These are phyloP conservation scores for Starmerella khaoyaiensis DNA, from an alignment of 805 yeast species.

Conservation along the genomic window DNA sequence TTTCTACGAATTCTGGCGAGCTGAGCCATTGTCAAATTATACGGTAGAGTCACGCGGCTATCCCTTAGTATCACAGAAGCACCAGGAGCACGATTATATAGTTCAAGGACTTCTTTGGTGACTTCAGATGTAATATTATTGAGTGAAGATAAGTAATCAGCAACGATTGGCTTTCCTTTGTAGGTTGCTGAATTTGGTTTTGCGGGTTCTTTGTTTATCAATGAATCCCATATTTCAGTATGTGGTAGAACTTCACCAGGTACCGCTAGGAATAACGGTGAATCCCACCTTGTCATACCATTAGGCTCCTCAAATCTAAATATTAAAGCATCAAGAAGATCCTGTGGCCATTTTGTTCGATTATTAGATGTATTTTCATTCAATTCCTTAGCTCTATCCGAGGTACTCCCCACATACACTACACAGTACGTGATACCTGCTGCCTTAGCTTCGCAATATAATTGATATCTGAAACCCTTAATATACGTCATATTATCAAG, in stretches of 20 bases:
- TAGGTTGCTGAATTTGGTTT: slow-evolving; percentile 77
- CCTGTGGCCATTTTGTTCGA: slow-evolving; percentile 47
- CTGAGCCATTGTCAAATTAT: slow-evolving; percentile 55
- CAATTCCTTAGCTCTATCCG: slow-evolving; percentile 50
- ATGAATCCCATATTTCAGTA: slow-evolving; percentile 42
- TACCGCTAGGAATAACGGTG: slow-evolving; percentile 68
- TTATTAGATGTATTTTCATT: slow-evolving; percentile 29
- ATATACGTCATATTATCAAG: slow-evolving; percentile 80
- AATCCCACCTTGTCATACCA: slow-evolving; percentile 77
- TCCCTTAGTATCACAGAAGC: slow-evolving; percentile 29
- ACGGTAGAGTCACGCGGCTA: slow-evolving; percentile 48
- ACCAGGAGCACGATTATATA: slow-evolving; percentile 40
- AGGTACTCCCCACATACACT: slow-evolving; percentile 61
- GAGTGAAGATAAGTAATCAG: slow-evolving; percentile 63
- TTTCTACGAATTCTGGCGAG: slow-evolving; percentile 74
- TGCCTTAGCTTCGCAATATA: slow-evolving; percentile 86
- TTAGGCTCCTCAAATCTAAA: slow-evolving; percentile 93
- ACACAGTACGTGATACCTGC: slow-evolving; percentile 71
- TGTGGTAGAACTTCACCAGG: slow-evolving; percentile 41
- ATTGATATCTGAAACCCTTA: slow-evolving; percentile 88
- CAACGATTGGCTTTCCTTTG: slow-evolving; percentile 63
- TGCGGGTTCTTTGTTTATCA: slow-evolving; percentile 42
- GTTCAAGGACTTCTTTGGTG: slow-evolving; percentile 46
- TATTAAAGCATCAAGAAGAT: slow-evolving; percentile 50
- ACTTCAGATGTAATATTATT: slow-evolving; percentile 60